These are phyloP conservation scores for Podaxis sp. DNA, from an alignment of 768 basidiomycete species.

Conservation along the genomic window DNA sequence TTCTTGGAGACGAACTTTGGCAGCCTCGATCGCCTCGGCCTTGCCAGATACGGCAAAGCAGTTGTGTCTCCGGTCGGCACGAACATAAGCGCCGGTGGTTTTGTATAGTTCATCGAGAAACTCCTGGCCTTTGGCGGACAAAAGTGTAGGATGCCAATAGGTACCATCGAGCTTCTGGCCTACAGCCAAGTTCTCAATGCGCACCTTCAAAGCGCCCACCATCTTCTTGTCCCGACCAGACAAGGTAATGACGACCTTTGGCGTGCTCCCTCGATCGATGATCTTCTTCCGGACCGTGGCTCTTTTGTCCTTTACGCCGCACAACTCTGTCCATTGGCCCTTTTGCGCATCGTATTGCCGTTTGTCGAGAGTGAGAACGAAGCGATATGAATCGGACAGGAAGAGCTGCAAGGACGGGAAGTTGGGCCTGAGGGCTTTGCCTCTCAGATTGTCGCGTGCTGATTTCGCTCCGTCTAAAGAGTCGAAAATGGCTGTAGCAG, in stretches of 20 bases:
- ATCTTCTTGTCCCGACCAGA: conserved; percentile 48
- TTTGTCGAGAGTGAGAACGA: conserved; percentile 41
- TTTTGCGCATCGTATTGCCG: conserved; percentile 51
- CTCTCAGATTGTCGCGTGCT: conserved; percentile 31
- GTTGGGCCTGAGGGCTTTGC: conserved; percentile 23
- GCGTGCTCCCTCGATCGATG: conserved; percentile 22
- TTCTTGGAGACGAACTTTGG: conserved; percentile 37
- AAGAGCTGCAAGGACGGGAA: conserved; percentile 31
- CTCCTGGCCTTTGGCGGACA: conserved; percentile 18
- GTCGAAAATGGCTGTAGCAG: conserved; percentile 40
- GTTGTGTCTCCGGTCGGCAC: conserved; percentile 40
- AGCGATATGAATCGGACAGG: conserved; percentile 47
- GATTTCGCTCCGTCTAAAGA: conserved; percentile 43
- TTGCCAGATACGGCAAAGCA: conserved; percentile 45
- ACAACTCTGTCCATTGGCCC: conserved; percentile 42
- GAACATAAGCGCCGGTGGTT: conserved; percentile 38
- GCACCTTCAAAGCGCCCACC: conserved; percentile 53
- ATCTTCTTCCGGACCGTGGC: conserved; percentile 20
- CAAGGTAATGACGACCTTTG: conserved; percentile 35
- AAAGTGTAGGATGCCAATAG: conserved; percentile 48
- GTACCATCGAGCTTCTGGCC: conserved; percentile 42
- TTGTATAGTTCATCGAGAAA: conserved; percentile 31
- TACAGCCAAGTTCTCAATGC: conserved; percentile 48
- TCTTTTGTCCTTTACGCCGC: conserved; percentile 27
- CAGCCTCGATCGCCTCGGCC: conserved; percentile 31